These are phyloP conservation scores for Vitis labrusca DNA, from an alignment of 164 flowering plant species.

Conservation along the genomic window DNA sequence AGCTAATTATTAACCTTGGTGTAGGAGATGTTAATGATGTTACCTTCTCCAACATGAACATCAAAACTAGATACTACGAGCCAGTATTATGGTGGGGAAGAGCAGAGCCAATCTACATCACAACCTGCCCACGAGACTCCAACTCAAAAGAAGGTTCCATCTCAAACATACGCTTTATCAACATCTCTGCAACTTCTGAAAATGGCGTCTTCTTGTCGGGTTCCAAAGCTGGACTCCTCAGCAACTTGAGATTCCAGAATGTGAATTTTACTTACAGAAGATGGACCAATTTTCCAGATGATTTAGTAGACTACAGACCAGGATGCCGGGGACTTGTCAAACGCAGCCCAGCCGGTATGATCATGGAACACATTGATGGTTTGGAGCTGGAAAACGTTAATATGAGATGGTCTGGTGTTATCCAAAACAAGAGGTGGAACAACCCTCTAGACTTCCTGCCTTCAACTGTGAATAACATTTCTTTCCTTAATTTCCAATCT, in stretches of 20 bases:
- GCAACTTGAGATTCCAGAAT: conserved; percentile 63
- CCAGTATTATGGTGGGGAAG: conserved; percentile 96
- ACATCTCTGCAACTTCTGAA: conserved; percentile 76
- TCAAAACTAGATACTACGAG: conserved; percentile 88
- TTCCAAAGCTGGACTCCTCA: conserved; percentile 49
- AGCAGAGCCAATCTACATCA: conserved; percentile 93
- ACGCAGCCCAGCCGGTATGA: conserved; percentile 72
- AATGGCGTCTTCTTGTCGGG: conserved; percentile 91
- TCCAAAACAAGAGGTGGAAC: conserved; percentile 44
- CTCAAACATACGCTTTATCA: conserved; percentile 60
- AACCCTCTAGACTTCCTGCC: conserved; percentile 83
- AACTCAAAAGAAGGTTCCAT: conserved; percentile 67
- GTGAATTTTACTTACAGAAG: conserved; percentile 71
- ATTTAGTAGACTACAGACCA: conserved; percentile 83
- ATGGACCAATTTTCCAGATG: conserved; percentile 66
- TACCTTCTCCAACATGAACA: conserved; percentile 88
- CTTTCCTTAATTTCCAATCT: conserved; percentile 65
- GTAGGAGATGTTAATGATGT: conserved; percentile 81
- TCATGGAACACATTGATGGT: conserved; percentile 84
- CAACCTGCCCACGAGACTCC: conserved; percentile 69
- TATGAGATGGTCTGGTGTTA: conserved; percentile 67
- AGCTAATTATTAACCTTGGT: neutral
- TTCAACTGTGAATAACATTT: conserved; percentile 71
- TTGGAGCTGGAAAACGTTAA: conserved; percentile 63
- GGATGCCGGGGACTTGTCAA: conserved; percentile 93